A percentile compares a stretch with the other conserved stretches of the same genome.
Evolutionary conservation across 352 stramenopile species (phyloP).

Genomic region (Phytophthora nicotianae): DNA sequence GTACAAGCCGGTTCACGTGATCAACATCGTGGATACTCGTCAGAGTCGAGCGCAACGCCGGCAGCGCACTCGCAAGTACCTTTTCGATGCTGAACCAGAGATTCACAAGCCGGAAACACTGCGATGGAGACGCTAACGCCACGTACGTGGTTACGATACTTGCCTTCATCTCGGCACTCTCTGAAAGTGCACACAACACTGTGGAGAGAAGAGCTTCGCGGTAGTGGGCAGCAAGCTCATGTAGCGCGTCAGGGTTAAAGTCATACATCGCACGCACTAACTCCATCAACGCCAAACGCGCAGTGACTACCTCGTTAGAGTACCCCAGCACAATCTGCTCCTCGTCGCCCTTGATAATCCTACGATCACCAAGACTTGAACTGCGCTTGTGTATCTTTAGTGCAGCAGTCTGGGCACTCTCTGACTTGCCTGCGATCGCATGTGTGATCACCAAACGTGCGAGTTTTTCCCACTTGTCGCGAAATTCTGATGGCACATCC

Average conservation of each 20-base stretch:
- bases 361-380: slow-evolving; percentile 33
- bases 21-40: slow-evolving; percentile 47
- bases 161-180: slow-evolving; percentile 59
- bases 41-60: slow-evolving; percentile 49
- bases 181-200: slow-evolving; percentile 56
- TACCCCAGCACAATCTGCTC: slow-evolving; percentile 51
- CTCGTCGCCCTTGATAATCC: slow-evolving; percentile 38
- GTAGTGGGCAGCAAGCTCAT: slow-evolving; percentile 58
- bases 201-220: slow-evolving; percentile 71
- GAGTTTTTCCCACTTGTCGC: slow-evolving; percentile 59
- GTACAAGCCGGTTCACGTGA: slow-evolving; percentile 52
- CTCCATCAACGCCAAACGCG: slow-evolving; percentile 51
- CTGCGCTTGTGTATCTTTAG: slow-evolving; percentile 62
- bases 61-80: slow-evolving; percentile 43
- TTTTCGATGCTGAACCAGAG: slow-evolving; percentile 57
- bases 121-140: slow-evolving; percentile 30
- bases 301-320: slow-evolving; percentile 41
- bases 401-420: slow-evolving; percentile 50
- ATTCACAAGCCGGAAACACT: slow-evolving; percentile 61
- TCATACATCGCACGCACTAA: slow-evolving; percentile 50
- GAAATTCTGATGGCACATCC: slow-evolving; percentile 30
- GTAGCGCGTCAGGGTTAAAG: slow-evolving; percentile 46
- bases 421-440: slow-evolving; percentile 63
- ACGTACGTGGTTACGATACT: slow-evolving; percentile 67
- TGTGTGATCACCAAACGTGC: slow-evolving; percentile 58